phyloP scores from a whole-genome alignment of 2,329 filamentous ascomycete genomes.

The Orbilia brochopaga region DNA sequence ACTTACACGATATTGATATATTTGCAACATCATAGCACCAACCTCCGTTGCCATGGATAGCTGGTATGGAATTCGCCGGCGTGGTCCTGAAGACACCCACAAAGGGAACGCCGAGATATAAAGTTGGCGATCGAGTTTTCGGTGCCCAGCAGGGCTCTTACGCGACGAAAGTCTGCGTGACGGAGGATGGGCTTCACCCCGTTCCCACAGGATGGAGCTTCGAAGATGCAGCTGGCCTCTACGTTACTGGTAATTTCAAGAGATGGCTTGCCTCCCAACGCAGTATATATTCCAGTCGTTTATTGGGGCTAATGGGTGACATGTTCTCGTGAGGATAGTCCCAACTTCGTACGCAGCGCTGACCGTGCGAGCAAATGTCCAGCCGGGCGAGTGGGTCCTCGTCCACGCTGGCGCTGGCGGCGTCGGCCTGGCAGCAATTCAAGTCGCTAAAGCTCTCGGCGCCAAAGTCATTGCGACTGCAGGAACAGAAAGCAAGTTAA shows the following conservation, averaged over 20 bases:
- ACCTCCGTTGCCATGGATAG: conserved; percentile 57
- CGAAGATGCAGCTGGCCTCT: conserved; percentile 82
- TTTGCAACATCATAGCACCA: conserved; percentile 52
- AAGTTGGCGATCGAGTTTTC: conserved; percentile 81
- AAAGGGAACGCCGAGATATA: conserved; percentile 65
- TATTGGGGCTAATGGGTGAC: background rate
- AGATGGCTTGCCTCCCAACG: background rate
- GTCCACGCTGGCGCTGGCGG: conserved; percentile 92
- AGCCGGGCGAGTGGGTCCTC: conserved; percentile 82
- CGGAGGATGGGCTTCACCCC: conserved; percentile 71
- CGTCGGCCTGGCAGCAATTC: conserved; percentile 87
- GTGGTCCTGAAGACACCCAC: conserved; percentile 71
- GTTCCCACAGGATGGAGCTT: conserved; percentile 83
- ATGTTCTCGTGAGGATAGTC: conserved; percentile 59
- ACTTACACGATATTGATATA: background rate
- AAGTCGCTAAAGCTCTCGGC: conserved; percentile 89
- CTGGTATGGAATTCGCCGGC: conserved; percentile 86
- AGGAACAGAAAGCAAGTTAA: conserved; percentile 77
- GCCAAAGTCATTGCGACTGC: conserved; percentile 94
- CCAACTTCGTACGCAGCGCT: conserved; percentile 87
- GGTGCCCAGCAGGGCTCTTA: conserved; percentile 86
- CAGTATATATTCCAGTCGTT: too few species aligned
- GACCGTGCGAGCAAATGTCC: conserved; percentile 76
- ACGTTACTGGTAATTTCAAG: conserved; percentile 68
- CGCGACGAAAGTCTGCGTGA: conserved; percentile 73